These are phyloP conservation scores for Peronospora belbahrii DNA, from an alignment of 352 stramenopile genomes.

Conservation along the genomic window DNA sequence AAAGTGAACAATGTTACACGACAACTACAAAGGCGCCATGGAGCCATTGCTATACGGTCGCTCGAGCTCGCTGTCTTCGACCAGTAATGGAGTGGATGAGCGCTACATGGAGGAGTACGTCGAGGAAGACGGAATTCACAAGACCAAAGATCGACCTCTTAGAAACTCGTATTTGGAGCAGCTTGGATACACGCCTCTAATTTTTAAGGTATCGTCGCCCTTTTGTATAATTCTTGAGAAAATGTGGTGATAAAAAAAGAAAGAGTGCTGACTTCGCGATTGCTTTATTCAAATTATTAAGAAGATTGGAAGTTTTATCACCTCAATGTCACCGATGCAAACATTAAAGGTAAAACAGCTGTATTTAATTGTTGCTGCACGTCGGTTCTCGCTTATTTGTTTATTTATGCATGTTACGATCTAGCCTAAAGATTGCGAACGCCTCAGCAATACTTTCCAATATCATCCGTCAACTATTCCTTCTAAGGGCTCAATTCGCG, in stretches of 20 bases:
- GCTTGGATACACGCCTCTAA: slow-evolving; percentile 71
- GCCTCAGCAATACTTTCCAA: slow-evolving; percentile 52
- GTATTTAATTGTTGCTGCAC: neutral
- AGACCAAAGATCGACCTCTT: slow-evolving; percentile 30
- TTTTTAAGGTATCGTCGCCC: slow-evolving; percentile 64
- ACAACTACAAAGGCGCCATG: slow-evolving; percentile 17
- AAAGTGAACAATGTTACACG: slow-evolving; percentile 19
- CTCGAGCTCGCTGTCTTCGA: slow-evolving; percentile 16
- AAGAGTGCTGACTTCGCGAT: slow-evolving; percentile 3
- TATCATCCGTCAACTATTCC: slow-evolving; percentile 77
- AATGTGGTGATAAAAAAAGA: neutral
- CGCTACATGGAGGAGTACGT: slow-evolving; percentile 4
- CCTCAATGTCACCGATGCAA: slow-evolving; percentile 62
- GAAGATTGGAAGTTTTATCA: slow-evolving; percentile 63
- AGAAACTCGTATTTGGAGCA: slow-evolving; percentile 68
- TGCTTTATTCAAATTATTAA: slow-evolving; percentile 41
- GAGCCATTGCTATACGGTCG: slow-evolving; percentile 47
- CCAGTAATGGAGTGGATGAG: slow-evolving; percentile 14
- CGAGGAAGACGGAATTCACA: slow-evolving; percentile 13
- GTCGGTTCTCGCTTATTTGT: neutral
- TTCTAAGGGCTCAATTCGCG: slow-evolving; percentile 74
- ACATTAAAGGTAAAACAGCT: slow-evolving; percentile 21
- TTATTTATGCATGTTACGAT: neutral
- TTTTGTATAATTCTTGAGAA: neutral
- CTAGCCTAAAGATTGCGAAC: slow-evolving; percentile 33